phyloP scores from a whole-genome alignment of 352 stramenopile species.

The Pythium angustatum region DNA sequence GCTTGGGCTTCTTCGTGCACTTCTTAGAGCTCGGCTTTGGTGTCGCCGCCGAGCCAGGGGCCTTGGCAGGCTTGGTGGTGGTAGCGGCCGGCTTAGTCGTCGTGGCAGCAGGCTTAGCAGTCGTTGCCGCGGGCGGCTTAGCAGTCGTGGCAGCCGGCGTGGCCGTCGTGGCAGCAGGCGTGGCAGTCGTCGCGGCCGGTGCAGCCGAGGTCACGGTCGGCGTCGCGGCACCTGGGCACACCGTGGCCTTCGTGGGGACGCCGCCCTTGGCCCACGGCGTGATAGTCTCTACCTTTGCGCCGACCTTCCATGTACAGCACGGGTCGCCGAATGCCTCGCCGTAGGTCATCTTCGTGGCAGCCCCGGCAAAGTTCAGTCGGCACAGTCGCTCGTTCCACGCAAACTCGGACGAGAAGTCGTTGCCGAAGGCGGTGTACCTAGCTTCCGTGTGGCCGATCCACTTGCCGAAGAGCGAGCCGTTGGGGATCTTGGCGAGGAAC shows the following conservation, averaged over 20 bases:
- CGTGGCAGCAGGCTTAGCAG: background rate
- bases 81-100: background rate
- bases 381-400: constrained; percentile 12
- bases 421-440: constrained; percentile 17
- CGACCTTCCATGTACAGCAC: constrained; percentile 22
- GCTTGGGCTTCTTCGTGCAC: background rate
- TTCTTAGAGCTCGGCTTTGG: constrained; percentile 1
- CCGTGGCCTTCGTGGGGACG: constrained; percentile 1
- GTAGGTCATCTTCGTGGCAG: constrained; percentile 8
- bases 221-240: constrained; percentile 1
- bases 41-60: background rate
- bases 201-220: constrained; percentile 5
- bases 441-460: constrained; percentile 12
- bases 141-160: background rate
- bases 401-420: constrained; percentile 10
- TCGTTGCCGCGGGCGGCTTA: background rate
- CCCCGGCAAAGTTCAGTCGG: constrained; percentile 6
- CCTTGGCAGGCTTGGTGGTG: background rate
- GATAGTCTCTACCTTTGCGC: constrained; percentile 7
- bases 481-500: constrained; percentile 23
- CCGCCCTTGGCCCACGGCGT: constrained; percentile 10
- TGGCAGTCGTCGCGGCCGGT: background rate
- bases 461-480: constrained; percentile 20
- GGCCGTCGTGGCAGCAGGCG: background rate
- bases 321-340: constrained; percentile 18